phyloP scores from a whole-genome alignment of 2,329 filamentous ascomycete species.

The Xylariaceae sp. region DNA sequence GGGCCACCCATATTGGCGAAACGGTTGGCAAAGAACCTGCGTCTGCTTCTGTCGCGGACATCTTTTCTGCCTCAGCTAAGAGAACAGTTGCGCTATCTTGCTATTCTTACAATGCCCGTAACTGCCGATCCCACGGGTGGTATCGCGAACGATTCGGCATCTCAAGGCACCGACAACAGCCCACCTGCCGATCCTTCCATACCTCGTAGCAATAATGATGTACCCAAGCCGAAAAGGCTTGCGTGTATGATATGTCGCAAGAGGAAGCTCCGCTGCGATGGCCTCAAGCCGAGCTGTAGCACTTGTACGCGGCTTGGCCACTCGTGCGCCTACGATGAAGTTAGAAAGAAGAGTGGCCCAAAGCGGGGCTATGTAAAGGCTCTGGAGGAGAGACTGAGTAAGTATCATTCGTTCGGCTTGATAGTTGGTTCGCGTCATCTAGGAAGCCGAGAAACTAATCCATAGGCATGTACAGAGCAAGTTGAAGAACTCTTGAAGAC shows the following conservation, averaged over 20 bases:
- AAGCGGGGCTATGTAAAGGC: slow-evolving; percentile 95
- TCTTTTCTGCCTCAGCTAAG: background rate
- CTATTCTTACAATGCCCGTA: slow-evolving; percentile 30
- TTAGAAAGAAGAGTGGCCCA: slow-evolving; percentile 90
- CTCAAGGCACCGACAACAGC: slow-evolving; percentile 47
- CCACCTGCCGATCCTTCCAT: slow-evolving; percentile 46
- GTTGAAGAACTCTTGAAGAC: slow-evolving; percentile 90
- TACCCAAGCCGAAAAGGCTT: slow-evolving; percentile 87
- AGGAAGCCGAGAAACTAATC: slow-evolving; percentile 11
- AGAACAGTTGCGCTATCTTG: background rate
- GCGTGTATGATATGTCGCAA: slow-evolving; percentile 94
- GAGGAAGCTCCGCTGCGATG: slow-evolving; percentile 90
- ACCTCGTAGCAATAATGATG: slow-evolving; percentile 58
- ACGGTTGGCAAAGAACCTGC: background rate
- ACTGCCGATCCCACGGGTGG: slow-evolving; percentile 28
- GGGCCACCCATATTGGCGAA: background rate
- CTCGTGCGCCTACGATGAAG: slow-evolving; percentile 88
- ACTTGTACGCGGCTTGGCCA: slow-evolving; percentile 88
- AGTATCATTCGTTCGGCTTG: slow-evolving; percentile 43
- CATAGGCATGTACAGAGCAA: slow-evolving; percentile 67
- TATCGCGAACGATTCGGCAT: slow-evolving; percentile 43
- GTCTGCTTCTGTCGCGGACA: background rate
- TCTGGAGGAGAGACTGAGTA: slow-evolving; percentile 89
- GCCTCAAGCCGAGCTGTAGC: slow-evolving; percentile 80
- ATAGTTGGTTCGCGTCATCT: background rate